These are phyloP conservation scores for Rubia peregrina DNA, from an alignment of 305 asterid genomes.

Conservation along the genomic window DNA sequence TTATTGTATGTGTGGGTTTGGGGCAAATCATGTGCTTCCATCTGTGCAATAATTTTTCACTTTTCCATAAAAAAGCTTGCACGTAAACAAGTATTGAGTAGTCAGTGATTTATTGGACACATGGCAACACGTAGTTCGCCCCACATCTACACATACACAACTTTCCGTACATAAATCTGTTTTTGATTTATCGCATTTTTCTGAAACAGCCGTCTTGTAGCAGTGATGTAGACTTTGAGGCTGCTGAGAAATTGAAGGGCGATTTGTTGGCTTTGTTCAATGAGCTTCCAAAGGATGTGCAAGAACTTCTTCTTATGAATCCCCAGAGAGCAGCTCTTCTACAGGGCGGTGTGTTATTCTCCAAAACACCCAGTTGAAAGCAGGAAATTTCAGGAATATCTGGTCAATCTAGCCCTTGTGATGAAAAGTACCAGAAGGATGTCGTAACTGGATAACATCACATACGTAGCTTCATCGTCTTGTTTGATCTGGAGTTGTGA, in stretches of 20 bases:
- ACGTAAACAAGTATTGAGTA: too few species aligned
- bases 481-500: constrained; percentile 22
- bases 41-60: too few species aligned
- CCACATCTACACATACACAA: too few species aligned
- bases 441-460: constrained; percentile 11
- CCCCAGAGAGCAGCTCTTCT: constrained; percentile 67
- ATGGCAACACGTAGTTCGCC: too few species aligned
- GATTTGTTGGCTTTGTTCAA: constrained; percentile 65
- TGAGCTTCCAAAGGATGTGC: constrained; percentile 70
- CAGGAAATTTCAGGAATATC: constrained; percentile 15
- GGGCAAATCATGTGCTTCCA: too few species aligned
- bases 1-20: neutral
- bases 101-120: too few species aligned
- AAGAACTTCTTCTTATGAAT: constrained; percentile 75
- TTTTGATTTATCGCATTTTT: constrained; percentile 20
- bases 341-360: constrained; percentile 20
- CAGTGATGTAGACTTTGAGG: constrained; percentile 45
- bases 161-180: neutral
- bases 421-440: constrained; percentile 10
- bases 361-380: constrained; percentile 37
- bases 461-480: constrained; percentile 17
- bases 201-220: constrained; percentile 45
- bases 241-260: constrained; percentile 58
- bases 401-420: constrained; percentile 1
- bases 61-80: too few species aligned